Evolutionary conservation across 2,329 filamentous ascomycete genomes (phyloP).

Genomic region (Tolypocladium tundrense): DNA sequence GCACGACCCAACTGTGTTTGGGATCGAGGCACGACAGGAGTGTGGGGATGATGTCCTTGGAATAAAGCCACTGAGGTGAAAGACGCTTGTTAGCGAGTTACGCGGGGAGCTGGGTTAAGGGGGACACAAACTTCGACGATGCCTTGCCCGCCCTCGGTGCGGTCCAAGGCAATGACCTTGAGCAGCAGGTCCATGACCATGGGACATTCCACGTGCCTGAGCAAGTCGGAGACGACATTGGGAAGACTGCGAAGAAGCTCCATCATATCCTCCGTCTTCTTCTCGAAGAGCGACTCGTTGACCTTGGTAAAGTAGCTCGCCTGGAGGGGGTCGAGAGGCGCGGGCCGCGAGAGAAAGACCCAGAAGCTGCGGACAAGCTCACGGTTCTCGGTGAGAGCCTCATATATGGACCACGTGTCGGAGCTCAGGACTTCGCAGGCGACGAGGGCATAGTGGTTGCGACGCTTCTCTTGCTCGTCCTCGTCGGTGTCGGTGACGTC

Average conservation of each 20-base stretch:
- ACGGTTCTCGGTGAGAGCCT: conserved; percentile 80
- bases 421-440: conserved; percentile 89
- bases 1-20: conserved; percentile 77
- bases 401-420: conserved; percentile 94
- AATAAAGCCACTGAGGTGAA: conserved; percentile 69
- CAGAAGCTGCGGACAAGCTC: conserved; percentile 75
- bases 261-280: conserved; percentile 97
- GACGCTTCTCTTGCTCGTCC: conserved; percentile 80
- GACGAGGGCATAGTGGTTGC: conserved; percentile 88
- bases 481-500: conserved; percentile 39
- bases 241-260: conserved; percentile 77
- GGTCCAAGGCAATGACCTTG: conserved; percentile 94
- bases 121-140: conserved; percentile 69
- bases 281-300: conserved; percentile 93
- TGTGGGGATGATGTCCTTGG: conserved; percentile 76
- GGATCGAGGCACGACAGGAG: conserved; percentile 80
- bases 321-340: conserved; percentile 83
- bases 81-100: conserved; percentile 8
- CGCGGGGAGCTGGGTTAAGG: background rate
- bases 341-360: conserved; percentile 75
- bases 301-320: conserved; percentile 98
- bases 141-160: conserved; percentile 80
- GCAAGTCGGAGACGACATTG: conserved; percentile 70
- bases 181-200: conserved; percentile 97
- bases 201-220: conserved; percentile 90